Evolutionary conservation across 805 yeast genomes (phyloP), one percentile per base, ranked within the genome.

Genomic region (Zygosaccharomyces lentus): DNA sequence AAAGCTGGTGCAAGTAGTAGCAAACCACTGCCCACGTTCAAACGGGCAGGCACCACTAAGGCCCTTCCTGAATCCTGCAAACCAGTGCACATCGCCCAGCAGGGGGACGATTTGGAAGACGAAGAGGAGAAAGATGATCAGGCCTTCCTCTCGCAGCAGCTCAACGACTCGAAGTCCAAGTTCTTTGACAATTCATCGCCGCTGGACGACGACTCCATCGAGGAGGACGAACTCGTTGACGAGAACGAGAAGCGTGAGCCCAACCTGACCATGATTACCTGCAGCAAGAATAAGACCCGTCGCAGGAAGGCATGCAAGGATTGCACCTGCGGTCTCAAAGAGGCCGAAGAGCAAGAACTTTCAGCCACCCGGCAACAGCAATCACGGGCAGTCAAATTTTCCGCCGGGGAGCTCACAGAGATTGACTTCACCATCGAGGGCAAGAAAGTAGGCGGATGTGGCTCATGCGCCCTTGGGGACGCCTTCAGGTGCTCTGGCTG

Each of bases 401-500:
- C 59, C 41, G 66, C 60, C 34, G 80, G 81, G 45, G 97, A 91
- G 41, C 72, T 89, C 58, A 77, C 95, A 2, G 99, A 91, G 64
- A 80, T 91, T 46, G 98, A 91, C 64, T 91, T 91, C 70, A 91
- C 99, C 0, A 81, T 90, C n/a, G 88, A 90, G 53, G 98, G 98
- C 34, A 91, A 91, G 61, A 61, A 65, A 60, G 84, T 95, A 9
- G 97, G 97, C 27, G 96, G 97, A 2, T 93, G 99, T 71, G 96
- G 96, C 21, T 87, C 96, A 9, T 93, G 99, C 70, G 82, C 98
- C 0, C 75, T 93, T 41, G 99, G 99, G 36, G 99, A 93, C 66
- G 99, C 99, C 0, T 93, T 93, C 71, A 75, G 99, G 61, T 93
- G 99, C 66, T 96, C 90, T 56, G 97, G 98, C 2, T 93, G 99